Percentiles rank a stretch among this genome's conserved stretches.
phyloP scores from a whole-genome alignment of 352 stramenopile genomes.

The Phytophthora pseudosyringae region DNA sequence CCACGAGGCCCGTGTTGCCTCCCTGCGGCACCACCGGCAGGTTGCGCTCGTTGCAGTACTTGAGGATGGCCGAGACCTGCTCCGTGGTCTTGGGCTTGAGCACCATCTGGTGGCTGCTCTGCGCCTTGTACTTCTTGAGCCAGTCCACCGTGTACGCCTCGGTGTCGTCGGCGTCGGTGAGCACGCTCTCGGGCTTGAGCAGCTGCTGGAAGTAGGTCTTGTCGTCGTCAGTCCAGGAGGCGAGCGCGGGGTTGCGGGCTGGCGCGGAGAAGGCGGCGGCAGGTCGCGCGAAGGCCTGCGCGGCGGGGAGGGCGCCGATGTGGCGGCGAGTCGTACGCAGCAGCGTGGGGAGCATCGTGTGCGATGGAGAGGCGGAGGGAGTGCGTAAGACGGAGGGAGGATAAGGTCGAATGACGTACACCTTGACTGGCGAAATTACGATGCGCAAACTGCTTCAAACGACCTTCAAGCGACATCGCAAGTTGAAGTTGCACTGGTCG shows the following conservation, averaged over 20 bases:
- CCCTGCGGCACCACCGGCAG: slow-evolving; percentile 95
- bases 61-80: slow-evolving; percentile 90
- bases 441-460: slow-evolving; percentile 9
- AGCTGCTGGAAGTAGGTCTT: slow-evolving; percentile 71
- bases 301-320: slow-evolving; percentile 1
- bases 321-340: slow-evolving; percentile 22
- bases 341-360: slow-evolving; percentile 35
- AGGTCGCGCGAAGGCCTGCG: slow-evolving; percentile 6
- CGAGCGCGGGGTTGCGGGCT: slow-evolving; percentile 49
- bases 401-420: slow-evolving; percentile 7
- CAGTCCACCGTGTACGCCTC: slow-evolving; percentile 81
- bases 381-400: neutral
- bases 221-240: slow-evolving; percentile 68
- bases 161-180: slow-evolving; percentile 75
- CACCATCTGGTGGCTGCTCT: slow-evolving; percentile 72
- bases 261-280: slow-evolving; percentile 30
- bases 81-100: slow-evolving; percentile 89
- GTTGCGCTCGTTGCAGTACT: slow-evolving; percentile 91
- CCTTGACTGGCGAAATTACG: slow-evolving; percentile 13
- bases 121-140: slow-evolving; percentile 85
- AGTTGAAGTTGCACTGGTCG: slow-evolving; percentile 8
- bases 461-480: slow-evolving; percentile 6
- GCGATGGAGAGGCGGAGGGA: neutral
- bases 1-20: slow-evolving; percentile 98
- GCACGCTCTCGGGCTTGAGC: slow-evolving; percentile 64